Evolutionary conservation across 331 rosid species (phyloP), one percentile per base, ranked within the genome.

Genomic region (Prunus yedoensis): DNA sequence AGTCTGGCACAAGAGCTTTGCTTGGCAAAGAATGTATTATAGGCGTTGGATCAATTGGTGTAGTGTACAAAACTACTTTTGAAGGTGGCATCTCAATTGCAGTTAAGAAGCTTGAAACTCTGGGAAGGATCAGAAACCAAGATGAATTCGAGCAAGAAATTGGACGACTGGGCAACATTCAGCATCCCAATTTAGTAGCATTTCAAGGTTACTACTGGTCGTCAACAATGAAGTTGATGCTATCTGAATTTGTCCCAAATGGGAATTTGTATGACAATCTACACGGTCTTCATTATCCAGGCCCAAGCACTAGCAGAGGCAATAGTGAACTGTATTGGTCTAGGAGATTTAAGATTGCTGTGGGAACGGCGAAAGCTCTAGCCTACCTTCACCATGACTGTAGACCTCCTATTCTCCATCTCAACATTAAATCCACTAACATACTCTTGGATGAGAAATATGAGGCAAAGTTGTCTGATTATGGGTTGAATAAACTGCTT

Each of bases 201-300:
- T 85, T 90, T 67, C 98, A 95, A 87, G 99, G 99, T 49, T 92
- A 89, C 79, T 95, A 95, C 69, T 95, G 98, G 99, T 95, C 99
- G 45, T 84, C 96, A 25, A 85, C 97, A 72, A 92, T 92, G 98
- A 94, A 92, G 82, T 81, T 95, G 85, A 88, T 95, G 82, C 90
- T 92, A 38, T 95, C 97, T 0, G 98, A 95, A 77, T 95, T 95
- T 74, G 86, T 95, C 66, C 72, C 90, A 30, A 91, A 92, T 49
- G 97, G 99, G 51, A 95, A 95, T 71, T 82, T 95, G 77, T 91
- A 88, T 35, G 99, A 95, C 75, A 92, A 91, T 85, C 89, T 95
- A 50, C 99, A 95, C 10, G 89, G 94, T 71, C 56, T 76, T 71
- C 87, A 83, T 38, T 87, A 83, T 85, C 89, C 92, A 0, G 97